Percentiles rank a stretch among this genome's conserved stretches.
These are phyloP conservation scores for Biscutella laevigata DNA, from an alignment of 441 rosid species.

Conservation along the genomic window DNA sequence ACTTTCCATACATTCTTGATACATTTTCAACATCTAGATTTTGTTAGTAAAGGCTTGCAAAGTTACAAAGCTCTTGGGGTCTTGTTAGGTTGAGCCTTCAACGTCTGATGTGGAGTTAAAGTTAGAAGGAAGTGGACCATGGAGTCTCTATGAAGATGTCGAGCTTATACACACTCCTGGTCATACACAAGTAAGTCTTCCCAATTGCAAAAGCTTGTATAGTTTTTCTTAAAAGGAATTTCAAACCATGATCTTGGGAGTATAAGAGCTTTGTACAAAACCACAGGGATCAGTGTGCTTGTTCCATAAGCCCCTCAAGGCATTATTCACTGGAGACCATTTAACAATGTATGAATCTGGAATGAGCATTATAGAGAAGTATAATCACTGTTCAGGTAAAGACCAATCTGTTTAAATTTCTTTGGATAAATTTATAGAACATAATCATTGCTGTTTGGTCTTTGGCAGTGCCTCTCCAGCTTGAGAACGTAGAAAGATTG, in stretches of 20 bases:
- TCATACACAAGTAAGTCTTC: slow-evolving; percentile 39
- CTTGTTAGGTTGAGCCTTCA: slow-evolving; percentile 36
- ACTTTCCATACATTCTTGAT: neutral
- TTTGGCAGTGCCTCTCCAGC: slow-evolving; percentile 17
- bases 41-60: neutral
- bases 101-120: slow-evolving; percentile 49
- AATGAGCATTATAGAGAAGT: slow-evolving; percentile 20
- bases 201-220: slow-evolving; percentile 10
- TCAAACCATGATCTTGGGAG: slow-evolving; percentile 4
- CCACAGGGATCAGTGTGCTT: slow-evolving; percentile 25
- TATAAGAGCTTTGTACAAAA: slow-evolving; percentile 9
- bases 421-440: neutral
- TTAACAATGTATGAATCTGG: slow-evolving; percentile 18
- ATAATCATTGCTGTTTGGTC: neutral
- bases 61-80: neutral
- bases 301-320: slow-evolving; percentile 25
- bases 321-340: slow-evolving; percentile 30
- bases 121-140: slow-evolving; percentile 59
- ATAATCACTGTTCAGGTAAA: slow-evolving; percentile 19
- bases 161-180: slow-evolving; percentile 55
- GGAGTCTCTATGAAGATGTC: slow-evolving; percentile 40
- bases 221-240: neutral
- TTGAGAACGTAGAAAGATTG: neutral
- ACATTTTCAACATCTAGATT: neutral
- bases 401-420: neutral